These are phyloP conservation scores for Drechslerella coelobrocha DNA, from an alignment of 2,329 filamentous ascomycete species.

Conservation along the genomic window DNA sequence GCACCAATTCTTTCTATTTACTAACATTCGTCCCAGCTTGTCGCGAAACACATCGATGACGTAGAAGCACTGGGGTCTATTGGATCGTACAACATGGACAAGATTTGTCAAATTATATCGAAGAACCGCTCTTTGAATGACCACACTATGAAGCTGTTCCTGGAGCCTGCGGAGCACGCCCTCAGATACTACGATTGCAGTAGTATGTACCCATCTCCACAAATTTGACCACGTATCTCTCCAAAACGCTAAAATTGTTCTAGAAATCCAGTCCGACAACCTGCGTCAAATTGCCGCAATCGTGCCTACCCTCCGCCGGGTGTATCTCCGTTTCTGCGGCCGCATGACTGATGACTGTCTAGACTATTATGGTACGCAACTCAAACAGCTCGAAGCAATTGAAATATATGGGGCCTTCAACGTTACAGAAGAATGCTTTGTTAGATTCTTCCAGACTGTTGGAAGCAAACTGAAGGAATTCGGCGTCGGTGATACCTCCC, in stretches of 20 bases:
- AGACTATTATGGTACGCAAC: constrained; percentile 52
- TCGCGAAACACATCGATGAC: constrained; percentile 54
- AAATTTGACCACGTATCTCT: background rate
- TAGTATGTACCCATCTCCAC: constrained; percentile 45
- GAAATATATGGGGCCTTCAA: constrained; percentile 54
- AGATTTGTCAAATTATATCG: constrained; percentile 54
- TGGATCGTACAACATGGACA: constrained; percentile 53
- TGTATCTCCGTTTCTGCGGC: constrained; percentile 53
- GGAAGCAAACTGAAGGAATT: constrained; percentile 51
- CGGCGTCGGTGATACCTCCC: constrained; percentile 52
- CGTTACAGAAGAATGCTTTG: constrained; percentile 51
- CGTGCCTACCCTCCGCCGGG: constrained; percentile 52
- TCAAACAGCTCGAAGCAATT: constrained; percentile 51
- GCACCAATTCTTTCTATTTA: background rate
- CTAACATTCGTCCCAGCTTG: constrained; percentile 43
- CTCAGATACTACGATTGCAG: constrained; percentile 54
- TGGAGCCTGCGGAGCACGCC: constrained; percentile 50
- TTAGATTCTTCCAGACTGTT: constrained; percentile 51
- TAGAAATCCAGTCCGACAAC: constrained; percentile 51
- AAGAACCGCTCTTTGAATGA: constrained; percentile 54
- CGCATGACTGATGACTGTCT: constrained; percentile 53
- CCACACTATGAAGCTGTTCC: constrained; percentile 53
- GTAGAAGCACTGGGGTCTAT: constrained; percentile 54
- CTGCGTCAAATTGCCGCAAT: constrained; percentile 52
- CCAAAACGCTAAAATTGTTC: background rate